These are phyloP conservation scores for Cystobasidium onofrii DNA, from an alignment of 768 basidiomycete genomes.

Conservation along the genomic window DNA sequence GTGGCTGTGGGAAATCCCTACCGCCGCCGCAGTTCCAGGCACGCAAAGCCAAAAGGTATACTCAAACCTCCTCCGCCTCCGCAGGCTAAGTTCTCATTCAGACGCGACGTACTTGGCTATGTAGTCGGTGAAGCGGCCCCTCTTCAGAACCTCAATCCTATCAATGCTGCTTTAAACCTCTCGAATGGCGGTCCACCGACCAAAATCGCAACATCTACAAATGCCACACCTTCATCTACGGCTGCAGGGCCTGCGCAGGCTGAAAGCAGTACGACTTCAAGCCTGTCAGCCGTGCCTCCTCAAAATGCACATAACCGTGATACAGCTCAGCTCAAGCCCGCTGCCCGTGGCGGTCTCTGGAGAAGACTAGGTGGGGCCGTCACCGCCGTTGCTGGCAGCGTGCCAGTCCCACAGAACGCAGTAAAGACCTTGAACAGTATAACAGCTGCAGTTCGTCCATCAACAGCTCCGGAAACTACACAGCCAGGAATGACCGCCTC, in stretches of 20 bases:
- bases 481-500: background rate
- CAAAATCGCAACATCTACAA: background rate
- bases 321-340: background rate
- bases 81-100: slow-evolving; percentile 37
- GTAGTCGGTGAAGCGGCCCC: slow-evolving; percentile 13
- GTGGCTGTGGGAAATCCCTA: background rate
- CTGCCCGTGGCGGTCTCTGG: slow-evolving; percentile 12
- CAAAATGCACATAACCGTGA: background rate
- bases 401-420: slow-evolving; percentile 25
- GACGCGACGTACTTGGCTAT: slow-evolving; percentile 38
- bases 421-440: background rate
- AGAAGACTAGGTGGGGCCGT: slow-evolving; percentile 26
- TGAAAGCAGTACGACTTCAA: too few species aligned
- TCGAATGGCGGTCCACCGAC: slow-evolving; percentile 1
- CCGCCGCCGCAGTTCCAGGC: background rate
- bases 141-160: background rate
- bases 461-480: background rate
- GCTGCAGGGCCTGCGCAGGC: background rate
- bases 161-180: background rate
- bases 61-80: slow-evolving; percentile 35
- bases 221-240: too few species aligned
- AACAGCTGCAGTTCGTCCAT: background rate
- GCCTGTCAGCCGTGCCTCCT: too few species aligned
- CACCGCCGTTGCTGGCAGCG: slow-evolving; percentile 3
- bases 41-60: slow-evolving; percentile 34